These are phyloP conservation scores for Clonostachys byssicola DNA, from an alignment of 2,329 filamentous ascomycete species.

Conservation along the genomic window DNA sequence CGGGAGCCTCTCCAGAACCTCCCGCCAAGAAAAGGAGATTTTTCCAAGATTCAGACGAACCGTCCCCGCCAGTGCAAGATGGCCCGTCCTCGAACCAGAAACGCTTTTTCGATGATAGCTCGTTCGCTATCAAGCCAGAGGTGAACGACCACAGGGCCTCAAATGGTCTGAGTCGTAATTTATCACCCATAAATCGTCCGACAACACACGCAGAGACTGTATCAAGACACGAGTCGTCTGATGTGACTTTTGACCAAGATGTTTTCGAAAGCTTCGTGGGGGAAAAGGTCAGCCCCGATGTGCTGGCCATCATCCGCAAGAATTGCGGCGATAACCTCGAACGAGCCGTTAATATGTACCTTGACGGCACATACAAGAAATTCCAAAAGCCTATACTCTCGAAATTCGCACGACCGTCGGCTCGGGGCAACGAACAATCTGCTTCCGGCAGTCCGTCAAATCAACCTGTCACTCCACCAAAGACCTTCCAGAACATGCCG, in stretches of 20 bases:
- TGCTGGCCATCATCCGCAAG: constrained; percentile 44
- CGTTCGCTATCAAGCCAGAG: too few species aligned
- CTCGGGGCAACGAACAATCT: not conserved
- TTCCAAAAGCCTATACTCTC: constrained; percentile 17
- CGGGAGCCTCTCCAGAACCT: constrained; percentile 30
- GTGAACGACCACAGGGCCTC: too few species aligned
- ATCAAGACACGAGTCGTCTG: constrained; percentile 13
- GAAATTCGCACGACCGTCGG: not conserved
- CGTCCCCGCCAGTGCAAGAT: not conserved
- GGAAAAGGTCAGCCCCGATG: constrained; percentile 43
- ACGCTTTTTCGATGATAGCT: constrained; percentile 15
- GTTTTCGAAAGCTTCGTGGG: constrained; percentile 58
- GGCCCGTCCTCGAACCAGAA: constrained; percentile 13
- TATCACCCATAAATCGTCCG: not conserved
- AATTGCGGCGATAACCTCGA: constrained; percentile 55
- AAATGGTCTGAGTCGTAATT: too few species aligned
- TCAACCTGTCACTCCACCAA: constrained; percentile 2
- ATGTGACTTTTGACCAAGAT: constrained; percentile 47
- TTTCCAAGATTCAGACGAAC: constrained; percentile 25
- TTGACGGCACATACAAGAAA: constrained; percentile 63
- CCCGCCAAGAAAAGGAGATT: constrained; percentile 38
- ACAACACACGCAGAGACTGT: constrained; percentile 5
- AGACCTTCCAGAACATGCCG: constrained; percentile 17
- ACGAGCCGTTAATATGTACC: constrained; percentile 64
- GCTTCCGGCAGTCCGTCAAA: not conserved